These are phyloP conservation scores for Phytophthora quininea DNA, from an alignment of 352 stramenopile genomes.

Conservation along the genomic window DNA sequence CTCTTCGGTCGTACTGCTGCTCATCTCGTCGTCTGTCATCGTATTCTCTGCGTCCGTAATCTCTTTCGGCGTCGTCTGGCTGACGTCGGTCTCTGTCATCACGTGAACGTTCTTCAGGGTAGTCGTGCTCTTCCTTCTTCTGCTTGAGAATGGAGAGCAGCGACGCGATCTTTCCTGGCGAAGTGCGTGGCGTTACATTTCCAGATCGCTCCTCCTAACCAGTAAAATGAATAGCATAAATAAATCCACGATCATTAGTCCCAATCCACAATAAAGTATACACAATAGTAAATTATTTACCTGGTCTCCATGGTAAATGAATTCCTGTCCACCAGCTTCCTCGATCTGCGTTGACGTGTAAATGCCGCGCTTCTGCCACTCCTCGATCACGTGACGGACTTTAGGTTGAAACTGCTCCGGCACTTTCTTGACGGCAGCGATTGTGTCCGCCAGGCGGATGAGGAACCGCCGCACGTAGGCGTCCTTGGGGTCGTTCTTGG, in stretches of 20 bases:
- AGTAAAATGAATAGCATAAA: slow-evolving; percentile 3
- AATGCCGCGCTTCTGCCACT: slow-evolving; percentile 79
- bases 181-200: slow-evolving; percentile 47
- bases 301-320: slow-evolving; percentile 12
- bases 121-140: slow-evolving; percentile 62
- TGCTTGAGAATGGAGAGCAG: slow-evolving; percentile 87
- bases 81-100: slow-evolving; percentile 22
- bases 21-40: slow-evolving; percentile 27
- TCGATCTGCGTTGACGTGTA: slow-evolving; percentile 72
- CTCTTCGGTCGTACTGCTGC: slow-evolving; percentile 21
- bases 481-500: slow-evolving; percentile 70
- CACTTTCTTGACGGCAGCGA: slow-evolving; percentile 74
- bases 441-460: slow-evolving; percentile 77
- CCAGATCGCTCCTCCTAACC: slow-evolving; percentile 28
- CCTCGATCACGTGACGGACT: slow-evolving; percentile 72
- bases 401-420: slow-evolving; percentile 59
- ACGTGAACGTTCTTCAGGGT: slow-evolving; percentile 24
- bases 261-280: neutral
- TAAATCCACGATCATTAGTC: neutral
- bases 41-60: slow-evolving; percentile 22
- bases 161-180: slow-evolving; percentile 68
- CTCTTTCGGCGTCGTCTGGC: slow-evolving; percentile 15
- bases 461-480: slow-evolving; percentile 80
- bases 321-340: slow-evolving; percentile 57
- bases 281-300: slow-evolving; percentile 9